These are phyloP conservation scores for Starmera stellimalicola DNA, from an alignment of 1,139 yeast species.

Conservation along the genomic window DNA sequence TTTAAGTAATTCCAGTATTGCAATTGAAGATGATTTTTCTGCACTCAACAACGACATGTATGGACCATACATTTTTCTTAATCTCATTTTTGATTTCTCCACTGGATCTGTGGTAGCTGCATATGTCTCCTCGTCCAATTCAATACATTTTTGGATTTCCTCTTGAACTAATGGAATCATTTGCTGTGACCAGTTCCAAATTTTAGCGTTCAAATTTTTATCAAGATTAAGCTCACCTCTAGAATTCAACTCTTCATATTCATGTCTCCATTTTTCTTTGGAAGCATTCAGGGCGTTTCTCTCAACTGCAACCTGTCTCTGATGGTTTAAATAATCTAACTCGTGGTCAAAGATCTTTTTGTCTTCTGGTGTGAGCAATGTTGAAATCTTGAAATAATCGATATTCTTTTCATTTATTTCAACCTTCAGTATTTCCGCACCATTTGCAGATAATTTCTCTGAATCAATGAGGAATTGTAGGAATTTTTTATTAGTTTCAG, in stretches of 20 bases:
- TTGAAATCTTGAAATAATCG: conserved; percentile 61
- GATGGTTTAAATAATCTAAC: conserved; percentile 59
- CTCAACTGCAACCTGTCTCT: conserved; percentile 71
- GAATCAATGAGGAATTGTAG: background rate
- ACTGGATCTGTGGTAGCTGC: conserved; percentile 9
- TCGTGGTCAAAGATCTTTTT: conserved; percentile 49
- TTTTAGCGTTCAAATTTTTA: conserved; percentile 56
- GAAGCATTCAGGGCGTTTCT: conserved; percentile 79
- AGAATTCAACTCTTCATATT: conserved; percentile 58
- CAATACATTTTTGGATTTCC: conserved; percentile 45
- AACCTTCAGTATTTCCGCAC: background rate
- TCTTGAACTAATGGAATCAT: conserved; percentile 61
- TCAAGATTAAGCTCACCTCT: conserved; percentile 52
- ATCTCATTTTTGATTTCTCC: conserved; percentile 30
- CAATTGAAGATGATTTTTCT: conserved; percentile 73
- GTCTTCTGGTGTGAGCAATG: conserved; percentile 40
- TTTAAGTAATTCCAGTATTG: conserved; percentile 74
- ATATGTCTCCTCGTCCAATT: conserved; percentile 22
- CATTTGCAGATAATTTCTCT: background rate
- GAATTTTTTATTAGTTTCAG: conserved; percentile 10
- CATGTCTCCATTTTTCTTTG: conserved; percentile 79
- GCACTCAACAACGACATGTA: conserved; percentile 63
- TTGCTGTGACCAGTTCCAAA: conserved; percentile 69
- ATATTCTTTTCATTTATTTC: conserved; percentile 15
- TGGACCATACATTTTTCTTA: conserved; percentile 66